Percentiles rank a stretch among this genome's conserved stretches.
Evolutionary conservation across 2,329 filamentous ascomycete genomes (phyloP).

Genomic region (Neospermospora avenae): DNA sequence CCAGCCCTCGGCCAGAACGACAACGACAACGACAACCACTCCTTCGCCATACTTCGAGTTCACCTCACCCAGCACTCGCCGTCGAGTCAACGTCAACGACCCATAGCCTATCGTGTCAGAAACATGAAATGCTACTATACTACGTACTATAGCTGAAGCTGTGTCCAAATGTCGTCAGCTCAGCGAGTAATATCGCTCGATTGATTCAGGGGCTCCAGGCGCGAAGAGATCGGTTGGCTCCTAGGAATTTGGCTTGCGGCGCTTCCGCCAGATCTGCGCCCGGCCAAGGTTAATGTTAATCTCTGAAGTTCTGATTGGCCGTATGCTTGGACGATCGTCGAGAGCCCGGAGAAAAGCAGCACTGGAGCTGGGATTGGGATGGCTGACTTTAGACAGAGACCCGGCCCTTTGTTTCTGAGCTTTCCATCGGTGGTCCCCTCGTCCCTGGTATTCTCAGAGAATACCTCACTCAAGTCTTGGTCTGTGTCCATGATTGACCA

Average conservation of each 20-base stretch:
- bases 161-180: not conserved
- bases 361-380: no score
- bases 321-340: no score
- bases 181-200: not conserved
- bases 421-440: no score
- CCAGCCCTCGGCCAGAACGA: not conserved
- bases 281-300: not conserved
- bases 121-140: not conserved
- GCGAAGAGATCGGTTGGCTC: not conserved
- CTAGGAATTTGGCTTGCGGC: not conserved
- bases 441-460: no score
- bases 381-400: no score
- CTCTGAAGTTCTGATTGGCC: not conserved
- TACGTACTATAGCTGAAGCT: not conserved
- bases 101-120: not conserved
- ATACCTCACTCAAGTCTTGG: no score
- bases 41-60: not conserved
- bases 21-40: no score
- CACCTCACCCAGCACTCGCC: not conserved
- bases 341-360: not conserved
- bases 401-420: no score
- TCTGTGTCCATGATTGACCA: no score
- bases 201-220: not conserved
- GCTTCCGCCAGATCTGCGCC: not conserved
- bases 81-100: not conserved